Evolutionary conservation across 495 filamentous ascomycete species (phyloP), one percentile per base, ranked within the genome.

Genomic region (Pseudomonodictys pantanalensis): DNA sequence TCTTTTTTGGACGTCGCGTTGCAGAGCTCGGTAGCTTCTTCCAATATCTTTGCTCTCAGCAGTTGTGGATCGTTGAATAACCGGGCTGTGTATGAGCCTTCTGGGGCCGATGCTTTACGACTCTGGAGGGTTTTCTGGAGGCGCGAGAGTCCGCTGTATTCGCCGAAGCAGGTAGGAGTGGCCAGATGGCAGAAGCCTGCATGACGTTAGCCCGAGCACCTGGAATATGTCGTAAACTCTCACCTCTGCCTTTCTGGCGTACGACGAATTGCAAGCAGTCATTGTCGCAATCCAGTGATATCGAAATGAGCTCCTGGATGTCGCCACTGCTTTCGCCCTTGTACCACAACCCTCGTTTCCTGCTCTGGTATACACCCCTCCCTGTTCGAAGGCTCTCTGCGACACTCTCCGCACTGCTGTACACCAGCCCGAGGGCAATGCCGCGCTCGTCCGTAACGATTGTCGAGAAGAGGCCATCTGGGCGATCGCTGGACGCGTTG

Each of bases 321-420:
- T 97, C 92, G 24, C 93, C 95, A 49, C 92, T 96, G 8, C 86
- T 91, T 30, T 91, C 89, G 22, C 93, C 93, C 74, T 98, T 98
- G 75, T 95, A 90, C 93, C 93, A 98, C 23, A 98, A 74, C 1
- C 92, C 92, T 5, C 92, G 84, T 77, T 96, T 96, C 30, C 93
- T 80, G 71, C 90, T 96, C 72, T 96, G 91, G 70, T 98, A 98
- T 23, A 97, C 93, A 25, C 93, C 93, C 0, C 85, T 88, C 48
- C 92, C 91, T 2, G 91, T 95, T 58, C 83, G 84, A 43, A 98
- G 69, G 22, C 91, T 92, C 73, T 91, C 92, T 10, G 83, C 77
- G 12, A 98, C 84, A 69, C 92, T 97, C 73, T 96, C 90, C 61
- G 86, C 80, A 56, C 86, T 96, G 70, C 91, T 96, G 78, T 96